These are phyloP conservation scores for Terfezia claveryi DNA, from an alignment of 495 filamentous ascomycete species.

Conservation along the genomic window DNA sequence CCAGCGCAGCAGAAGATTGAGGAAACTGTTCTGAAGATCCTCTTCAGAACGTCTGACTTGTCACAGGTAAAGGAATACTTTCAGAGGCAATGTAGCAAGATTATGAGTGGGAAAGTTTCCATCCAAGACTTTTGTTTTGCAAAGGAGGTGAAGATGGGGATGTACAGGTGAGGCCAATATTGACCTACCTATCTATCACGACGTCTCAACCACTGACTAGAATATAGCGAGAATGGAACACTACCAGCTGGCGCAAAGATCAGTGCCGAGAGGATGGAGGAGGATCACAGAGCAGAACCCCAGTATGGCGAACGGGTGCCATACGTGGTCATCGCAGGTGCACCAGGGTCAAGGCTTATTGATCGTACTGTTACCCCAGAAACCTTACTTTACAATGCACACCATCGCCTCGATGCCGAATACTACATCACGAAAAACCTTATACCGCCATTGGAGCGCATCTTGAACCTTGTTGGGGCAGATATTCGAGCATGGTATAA, in stretches of 20 bases:
- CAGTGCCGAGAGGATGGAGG: conserved; percentile 59
- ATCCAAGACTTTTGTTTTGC: conserved; percentile 94
- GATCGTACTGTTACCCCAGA: conserved; percentile 84
- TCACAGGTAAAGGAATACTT: conserved; percentile 83
- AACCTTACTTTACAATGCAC: conserved; percentile 48
- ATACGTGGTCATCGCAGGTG: conserved; percentile 77
- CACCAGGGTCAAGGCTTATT: conserved; percentile 62
- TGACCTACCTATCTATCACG: background rate
- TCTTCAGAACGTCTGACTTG: conserved; percentile 77
- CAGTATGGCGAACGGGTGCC: conserved; percentile 91
- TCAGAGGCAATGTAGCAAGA: conserved; percentile 73
- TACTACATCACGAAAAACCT: conserved; percentile 95
- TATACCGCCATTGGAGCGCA: conserved; percentile 82
- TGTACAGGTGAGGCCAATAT: conserved; percentile 29
- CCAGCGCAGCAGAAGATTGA: conserved; percentile 94
- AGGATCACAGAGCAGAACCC: conserved; percentile 68
- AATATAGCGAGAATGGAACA: conserved; percentile 40
- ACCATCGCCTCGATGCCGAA: conserved; percentile 74
- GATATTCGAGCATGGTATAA: conserved; percentile 86
- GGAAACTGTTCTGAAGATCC: conserved; percentile 71
- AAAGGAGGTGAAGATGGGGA: conserved; percentile 72
- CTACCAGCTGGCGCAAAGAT: conserved; percentile 77
- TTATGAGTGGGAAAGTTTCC: conserved; percentile 71
- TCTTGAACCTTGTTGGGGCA: conserved; percentile 91
- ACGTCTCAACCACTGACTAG: background rate